Evolutionary conservation across 768 basidiomycete genomes (phyloP).

Genomic region (Paxillus involutus): DNA sequence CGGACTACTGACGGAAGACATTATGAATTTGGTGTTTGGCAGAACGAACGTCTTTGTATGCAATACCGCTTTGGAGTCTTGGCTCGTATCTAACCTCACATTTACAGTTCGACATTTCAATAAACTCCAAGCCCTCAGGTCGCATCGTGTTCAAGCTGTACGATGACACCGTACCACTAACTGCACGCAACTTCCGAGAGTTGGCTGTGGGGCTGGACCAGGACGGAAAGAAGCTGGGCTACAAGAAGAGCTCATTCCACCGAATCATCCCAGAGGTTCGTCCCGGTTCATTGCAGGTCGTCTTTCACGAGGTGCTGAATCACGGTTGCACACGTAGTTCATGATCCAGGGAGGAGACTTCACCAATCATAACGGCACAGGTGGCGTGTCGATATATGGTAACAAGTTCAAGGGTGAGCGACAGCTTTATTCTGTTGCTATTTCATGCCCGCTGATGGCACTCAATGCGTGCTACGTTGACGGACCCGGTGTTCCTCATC

Average conservation of each 20-base stretch:
- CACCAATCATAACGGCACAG: slow-evolving; percentile 71
- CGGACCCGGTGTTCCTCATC: background rate
- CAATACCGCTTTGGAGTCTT: slow-evolving; percentile 1
- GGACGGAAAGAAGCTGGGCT: slow-evolving; percentile 63
- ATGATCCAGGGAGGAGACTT: slow-evolving; percentile 92
- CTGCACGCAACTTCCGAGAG: slow-evolving; percentile 79
- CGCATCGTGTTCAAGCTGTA: slow-evolving; percentile 82
- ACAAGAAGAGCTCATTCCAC: slow-evolving; percentile 69
- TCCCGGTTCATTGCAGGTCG: background rate
- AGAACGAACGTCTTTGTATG: slow-evolving; percentile 33
- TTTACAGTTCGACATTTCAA: slow-evolving; percentile 60
- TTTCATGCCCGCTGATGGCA: background rate
- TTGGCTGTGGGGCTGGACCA: slow-evolving; percentile 53
- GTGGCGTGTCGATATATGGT: slow-evolving; percentile 87
- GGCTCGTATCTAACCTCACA: background rate
- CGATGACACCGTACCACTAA: slow-evolving; percentile 81
- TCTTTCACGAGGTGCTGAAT: background rate
- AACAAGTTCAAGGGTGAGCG: slow-evolving; percentile 67
- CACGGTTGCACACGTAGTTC: slow-evolving; percentile 42
- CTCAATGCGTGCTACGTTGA: background rate
- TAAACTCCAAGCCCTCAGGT: slow-evolving; percentile 59
- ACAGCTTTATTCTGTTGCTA: background rate
- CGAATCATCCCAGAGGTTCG: slow-evolving; percentile 66
- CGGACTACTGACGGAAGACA: slow-evolving; percentile 1
- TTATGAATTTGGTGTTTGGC: background rate